phyloP scores from a whole-genome alignment of 1,139 yeast genomes.

The Pneumocystis jirovecii region DNA sequence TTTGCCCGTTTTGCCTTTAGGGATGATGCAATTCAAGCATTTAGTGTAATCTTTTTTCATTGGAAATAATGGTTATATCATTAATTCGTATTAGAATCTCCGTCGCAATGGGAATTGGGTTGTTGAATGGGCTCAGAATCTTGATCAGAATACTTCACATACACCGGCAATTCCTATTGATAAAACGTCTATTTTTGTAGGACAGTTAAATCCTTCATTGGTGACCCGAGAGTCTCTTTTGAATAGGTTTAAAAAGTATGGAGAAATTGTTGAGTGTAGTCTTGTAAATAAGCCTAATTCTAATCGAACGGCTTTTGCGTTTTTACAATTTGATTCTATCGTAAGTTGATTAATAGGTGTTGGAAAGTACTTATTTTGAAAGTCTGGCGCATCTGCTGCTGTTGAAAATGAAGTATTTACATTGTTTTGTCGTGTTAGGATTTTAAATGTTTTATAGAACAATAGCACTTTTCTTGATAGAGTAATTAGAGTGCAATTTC shows the following conservation, averaged over 20 bases:
- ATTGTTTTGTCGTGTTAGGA: neutral
- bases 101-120: slow-evolving; percentile 29
- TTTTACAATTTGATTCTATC: slow-evolving; percentile 47
- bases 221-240: slow-evolving; percentile 40
- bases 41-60: slow-evolving; percentile 29
- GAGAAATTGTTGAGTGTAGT: slow-evolving; percentile 35
- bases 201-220: slow-evolving; percentile 42
- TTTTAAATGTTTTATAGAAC: slow-evolving; percentile 1
- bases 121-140: slow-evolving; percentile 78
- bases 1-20: slow-evolving; percentile 68
- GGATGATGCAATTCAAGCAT: slow-evolving; percentile 82
- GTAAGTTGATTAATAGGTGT: neutral
- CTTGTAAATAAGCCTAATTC: slow-evolving; percentile 1
- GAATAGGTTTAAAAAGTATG: slow-evolving; percentile 52
- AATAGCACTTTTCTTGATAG: slow-evolving; percentile 5
- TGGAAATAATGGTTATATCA: slow-evolving; percentile 17
- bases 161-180: slow-evolving; percentile 35
- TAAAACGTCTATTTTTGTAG: slow-evolving; percentile 60
- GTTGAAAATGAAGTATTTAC: slow-evolving; percentile 33
- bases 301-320: slow-evolving; percentile 46
- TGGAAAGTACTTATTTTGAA: neutral
- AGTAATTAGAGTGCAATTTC: slow-evolving; percentile 8
- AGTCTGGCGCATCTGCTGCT: slow-evolving; percentile 63
- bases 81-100: slow-evolving; percentile 28
- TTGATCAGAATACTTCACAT: slow-evolving; percentile 21